Percentiles rank a stretch among this genome's conserved stretches.
Evolutionary conservation across 2,329 filamentous ascomycete species (phyloP).

Genomic region (Aspergillus uvarum): DNA sequence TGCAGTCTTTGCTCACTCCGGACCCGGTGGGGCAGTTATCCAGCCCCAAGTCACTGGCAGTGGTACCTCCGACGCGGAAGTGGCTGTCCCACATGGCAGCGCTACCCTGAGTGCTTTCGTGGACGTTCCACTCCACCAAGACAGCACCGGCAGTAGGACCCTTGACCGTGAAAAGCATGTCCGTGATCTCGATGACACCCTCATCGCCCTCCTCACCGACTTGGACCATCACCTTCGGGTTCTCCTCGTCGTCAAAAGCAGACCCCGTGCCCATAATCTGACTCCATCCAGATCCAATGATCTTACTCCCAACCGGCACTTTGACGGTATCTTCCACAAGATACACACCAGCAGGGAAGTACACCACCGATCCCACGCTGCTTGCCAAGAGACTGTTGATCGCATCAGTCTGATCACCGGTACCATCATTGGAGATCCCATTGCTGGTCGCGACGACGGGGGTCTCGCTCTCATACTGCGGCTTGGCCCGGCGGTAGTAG

Average conservation of each 20-base stretch:
- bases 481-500: slow-evolving; percentile 11
- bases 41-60: slow-evolving; percentile 16
- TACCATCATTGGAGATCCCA: slow-evolving; percentile 48
- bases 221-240: slow-evolving; percentile 51
- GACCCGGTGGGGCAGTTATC: slow-evolving; percentile 26
- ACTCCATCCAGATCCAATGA: slow-evolving; percentile 55
- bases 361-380: slow-evolving; percentile 50
- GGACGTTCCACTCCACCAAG: slow-evolving; percentile 40
- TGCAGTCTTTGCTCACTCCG: slow-evolving; percentile 21
- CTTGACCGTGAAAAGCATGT: slow-evolving; percentile 34
- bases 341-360: slow-evolving; percentile 56
- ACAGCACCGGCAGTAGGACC: slow-evolving; percentile 38
- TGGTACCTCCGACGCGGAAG: slow-evolving; percentile 39
- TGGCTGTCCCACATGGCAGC: slow-evolving; percentile 28
- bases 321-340: slow-evolving; percentile 46
- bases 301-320: slow-evolving; percentile 48
- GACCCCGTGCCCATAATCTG: slow-evolving; percentile 49
- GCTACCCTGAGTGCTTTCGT: slow-evolving; percentile 25
- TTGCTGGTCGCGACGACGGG: slow-evolving; percentile 44
- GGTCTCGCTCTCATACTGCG: slow-evolving; percentile 13
- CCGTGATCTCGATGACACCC: slow-evolving; percentile 47
- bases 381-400: slow-evolving; percentile 17
- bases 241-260: slow-evolving; percentile 44
- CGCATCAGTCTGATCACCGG: slow-evolving; percentile 8
- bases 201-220: slow-evolving; percentile 51